Percentiles rank a stretch among this genome's conserved stretches.
Conservation (phyloP, 257 asterid species). For the Salvia hispanica region DNA sequence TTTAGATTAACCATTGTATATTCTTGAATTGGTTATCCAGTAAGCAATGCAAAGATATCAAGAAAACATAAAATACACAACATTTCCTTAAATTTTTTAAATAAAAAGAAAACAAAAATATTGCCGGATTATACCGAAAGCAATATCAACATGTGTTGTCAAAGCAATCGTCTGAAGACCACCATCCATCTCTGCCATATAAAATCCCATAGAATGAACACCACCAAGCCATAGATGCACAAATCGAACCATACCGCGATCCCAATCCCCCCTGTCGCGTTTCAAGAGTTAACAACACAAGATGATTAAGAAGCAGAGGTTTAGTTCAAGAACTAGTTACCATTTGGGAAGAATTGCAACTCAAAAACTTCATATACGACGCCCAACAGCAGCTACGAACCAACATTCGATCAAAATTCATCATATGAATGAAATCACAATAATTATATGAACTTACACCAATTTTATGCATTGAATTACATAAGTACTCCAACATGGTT, state of each 20-base stretch:
- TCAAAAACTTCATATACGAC: slow-evolving; percentile 20
- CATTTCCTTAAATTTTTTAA: no score
- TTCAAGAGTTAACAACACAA: background rate
- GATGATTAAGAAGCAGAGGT: background rate
- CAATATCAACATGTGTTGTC: background rate
- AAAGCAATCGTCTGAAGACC: background rate
- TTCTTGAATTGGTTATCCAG: no score
- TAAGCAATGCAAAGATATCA: background rate
- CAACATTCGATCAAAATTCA: background rate
- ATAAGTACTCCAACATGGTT: slow-evolving; percentile 6
- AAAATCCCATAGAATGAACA: slow-evolving; percentile 20
- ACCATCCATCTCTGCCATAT: slow-evolving; percentile 27
- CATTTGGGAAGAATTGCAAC: slow-evolving; percentile 31
- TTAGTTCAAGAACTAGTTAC: background rate
- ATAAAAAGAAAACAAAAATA: background rate
- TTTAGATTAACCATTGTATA: no score
- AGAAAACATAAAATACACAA: no score
- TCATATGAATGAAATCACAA: background rate
- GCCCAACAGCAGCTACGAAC: slow-evolving; percentile 26
- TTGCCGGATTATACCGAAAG: background rate
- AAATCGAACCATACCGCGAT: slow-evolving; percentile 25
- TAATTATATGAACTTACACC: slow-evolving; percentile 19
- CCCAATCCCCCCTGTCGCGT: slow-evolving; percentile 23
- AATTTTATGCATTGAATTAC: slow-evolving; percentile 7
- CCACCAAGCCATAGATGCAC: slow-evolving; percentile 22